phyloP scores from a whole-genome alignment of 805 yeast species.

The Vanderwaltozyma tropicalis region DNA sequence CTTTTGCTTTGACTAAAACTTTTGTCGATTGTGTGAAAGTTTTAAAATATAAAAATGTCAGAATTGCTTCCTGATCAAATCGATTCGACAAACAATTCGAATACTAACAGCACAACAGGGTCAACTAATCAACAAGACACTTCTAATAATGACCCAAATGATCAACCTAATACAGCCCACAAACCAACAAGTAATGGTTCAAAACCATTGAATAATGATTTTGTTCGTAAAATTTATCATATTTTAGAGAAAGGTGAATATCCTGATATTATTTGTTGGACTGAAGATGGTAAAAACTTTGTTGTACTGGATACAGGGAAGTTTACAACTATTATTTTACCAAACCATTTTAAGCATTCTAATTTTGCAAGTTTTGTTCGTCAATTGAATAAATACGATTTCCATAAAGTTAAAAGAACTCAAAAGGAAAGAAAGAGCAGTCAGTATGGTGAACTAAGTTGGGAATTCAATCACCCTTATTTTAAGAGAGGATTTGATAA shows the following conservation, averaged over 20 bases:
- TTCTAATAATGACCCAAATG: no score
- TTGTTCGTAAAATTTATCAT: constrained; percentile 66
- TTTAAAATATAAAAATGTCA: no score
- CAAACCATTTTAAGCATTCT: constrained; percentile 87
- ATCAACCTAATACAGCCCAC: no score
- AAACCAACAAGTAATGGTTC: background rate
- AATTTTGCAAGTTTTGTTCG: constrained; percentile 93
- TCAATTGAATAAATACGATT: constrained; percentile 92
- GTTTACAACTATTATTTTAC: constrained; percentile 79
- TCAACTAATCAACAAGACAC: no score
- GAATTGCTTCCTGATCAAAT: no score
- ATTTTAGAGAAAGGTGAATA: constrained; percentile 81
- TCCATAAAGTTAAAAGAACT: constrained; percentile 82
- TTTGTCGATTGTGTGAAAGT: no score
- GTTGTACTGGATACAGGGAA: constrained; percentile 84
- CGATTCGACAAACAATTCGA: no score
- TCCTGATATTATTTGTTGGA: constrained; percentile 74
- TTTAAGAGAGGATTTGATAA: constrained; percentile 66
- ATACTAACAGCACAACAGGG: no score
- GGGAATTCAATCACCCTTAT: constrained; percentile 94
- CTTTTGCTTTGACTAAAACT: no score
- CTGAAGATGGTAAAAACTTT: constrained; percentile 73
- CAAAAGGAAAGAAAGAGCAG: constrained; percentile 46
- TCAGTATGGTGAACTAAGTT: constrained; percentile 66
- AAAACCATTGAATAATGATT: constrained; percentile 46